Conservation (phyloP, 495 filamentous ascomycete species). For the Penicillium macrosclerotiorum region DNA sequence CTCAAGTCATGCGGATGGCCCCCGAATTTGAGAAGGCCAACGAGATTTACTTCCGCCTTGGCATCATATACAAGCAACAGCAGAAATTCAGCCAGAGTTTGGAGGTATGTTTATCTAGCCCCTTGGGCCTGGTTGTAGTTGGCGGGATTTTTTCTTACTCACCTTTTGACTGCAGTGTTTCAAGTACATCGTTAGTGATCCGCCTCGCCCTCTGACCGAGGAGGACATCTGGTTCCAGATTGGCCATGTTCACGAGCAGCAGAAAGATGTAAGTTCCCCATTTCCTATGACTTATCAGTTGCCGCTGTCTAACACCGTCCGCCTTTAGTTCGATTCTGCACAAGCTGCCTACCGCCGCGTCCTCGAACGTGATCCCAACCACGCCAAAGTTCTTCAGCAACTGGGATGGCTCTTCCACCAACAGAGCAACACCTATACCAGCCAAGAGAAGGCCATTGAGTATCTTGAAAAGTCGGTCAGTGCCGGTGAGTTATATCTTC, state of each 20-base stretch:
- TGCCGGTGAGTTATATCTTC: constrained; percentile 61
- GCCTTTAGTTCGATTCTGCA: constrained; percentile 78
- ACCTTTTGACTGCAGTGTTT: constrained; percentile 66
- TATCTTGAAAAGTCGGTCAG: constrained; percentile 96
- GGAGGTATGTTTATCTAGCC: constrained; percentile 74
- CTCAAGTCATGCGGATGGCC: constrained; percentile 98
- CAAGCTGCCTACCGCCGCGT: constrained; percentile 91
- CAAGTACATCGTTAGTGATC: constrained; percentile 93
- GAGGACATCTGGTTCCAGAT: constrained; percentile 99
- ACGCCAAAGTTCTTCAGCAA: constrained; percentile 97
- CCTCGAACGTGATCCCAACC: constrained; percentile 90
- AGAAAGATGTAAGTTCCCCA: constrained; percentile 95
- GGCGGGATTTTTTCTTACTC: too few relatives aligned
- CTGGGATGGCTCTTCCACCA: constrained; percentile 98
- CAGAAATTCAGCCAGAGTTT: constrained; percentile 90
- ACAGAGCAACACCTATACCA: constrained; percentile 81
- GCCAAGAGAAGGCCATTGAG: constrained; percentile 94
- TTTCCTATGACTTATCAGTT: neutral
- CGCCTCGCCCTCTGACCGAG: constrained; percentile 88
- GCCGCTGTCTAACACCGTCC: constrained; percentile 21
- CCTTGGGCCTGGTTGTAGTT: too few relatives aligned
- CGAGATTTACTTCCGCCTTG: constrained; percentile 97
- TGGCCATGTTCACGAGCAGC: constrained; percentile 97
- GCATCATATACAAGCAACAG: constrained; percentile 99
- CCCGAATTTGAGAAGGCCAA: constrained; percentile 98